Conservation (phyloP, 2,329 filamentous ascomycete genomes). For the Ophiocordyceps australis region DNA sequence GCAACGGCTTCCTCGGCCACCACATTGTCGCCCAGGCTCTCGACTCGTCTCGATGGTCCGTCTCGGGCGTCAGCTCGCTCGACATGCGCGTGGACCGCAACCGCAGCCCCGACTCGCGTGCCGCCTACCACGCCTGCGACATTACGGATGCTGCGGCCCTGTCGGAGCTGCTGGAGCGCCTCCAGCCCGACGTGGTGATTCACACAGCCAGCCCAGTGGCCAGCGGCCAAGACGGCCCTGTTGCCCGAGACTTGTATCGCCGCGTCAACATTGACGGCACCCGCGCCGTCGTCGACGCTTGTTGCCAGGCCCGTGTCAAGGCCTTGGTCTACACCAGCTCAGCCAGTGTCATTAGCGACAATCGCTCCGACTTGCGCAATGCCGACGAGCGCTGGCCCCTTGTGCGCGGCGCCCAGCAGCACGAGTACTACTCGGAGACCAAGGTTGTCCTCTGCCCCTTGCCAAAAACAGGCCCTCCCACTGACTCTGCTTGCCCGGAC, state of each 20-base stretch:
- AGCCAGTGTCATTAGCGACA: slow-evolving; percentile 74
- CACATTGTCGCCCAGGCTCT: slow-evolving; percentile 62
- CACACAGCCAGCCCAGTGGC: slow-evolving; percentile 67
- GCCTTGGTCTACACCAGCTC: slow-evolving; percentile 84
- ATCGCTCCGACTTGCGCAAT: slow-evolving; percentile 59
- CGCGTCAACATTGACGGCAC: slow-evolving; percentile 86
- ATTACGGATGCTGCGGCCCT: slow-evolving; percentile 51
- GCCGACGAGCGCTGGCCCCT: slow-evolving; percentile 71
- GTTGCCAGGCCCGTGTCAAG: slow-evolving; percentile 51
- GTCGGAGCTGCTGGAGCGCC: slow-evolving; percentile 41
- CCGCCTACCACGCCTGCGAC: slow-evolving; percentile 56
- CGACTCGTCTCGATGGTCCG: slow-evolving; percentile 21
- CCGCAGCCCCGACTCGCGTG: slow-evolving; percentile 36
- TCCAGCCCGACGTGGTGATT: slow-evolving; percentile 67
- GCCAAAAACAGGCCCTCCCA: not conserved
- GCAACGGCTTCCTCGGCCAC: slow-evolving; percentile 71
- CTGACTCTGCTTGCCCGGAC: too few species aligned
- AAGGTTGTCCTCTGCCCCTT: slow-evolving; percentile 36
- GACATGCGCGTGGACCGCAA: slow-evolving; percentile 57
- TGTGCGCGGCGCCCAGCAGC: slow-evolving; percentile 50
- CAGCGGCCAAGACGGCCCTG: slow-evolving; percentile 30
- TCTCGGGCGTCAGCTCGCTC: slow-evolving; percentile 44
- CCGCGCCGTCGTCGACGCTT: slow-evolving; percentile 55
- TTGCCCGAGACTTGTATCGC: slow-evolving; percentile 45
- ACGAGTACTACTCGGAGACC: slow-evolving; percentile 77